Conservation (phyloP, 257 asterid genomes). For the Petunia secreta region DNA sequence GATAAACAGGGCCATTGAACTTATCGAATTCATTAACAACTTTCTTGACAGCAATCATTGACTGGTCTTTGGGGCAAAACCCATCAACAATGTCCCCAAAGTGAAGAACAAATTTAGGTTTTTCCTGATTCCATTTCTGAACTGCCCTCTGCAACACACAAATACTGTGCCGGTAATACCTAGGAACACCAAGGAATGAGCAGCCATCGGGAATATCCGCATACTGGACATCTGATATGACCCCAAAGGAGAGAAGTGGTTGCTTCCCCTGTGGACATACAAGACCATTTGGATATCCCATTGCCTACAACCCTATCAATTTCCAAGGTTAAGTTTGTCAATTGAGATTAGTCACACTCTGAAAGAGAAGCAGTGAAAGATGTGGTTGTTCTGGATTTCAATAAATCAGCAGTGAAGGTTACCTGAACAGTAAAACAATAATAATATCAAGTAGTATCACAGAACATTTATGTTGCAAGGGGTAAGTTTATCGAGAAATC, state of each 20-base stretch:
- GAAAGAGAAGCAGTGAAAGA: background rate
- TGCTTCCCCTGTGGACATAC: constrained; percentile 44
- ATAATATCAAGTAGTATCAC: background rate
- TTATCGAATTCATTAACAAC: constrained; percentile 50
- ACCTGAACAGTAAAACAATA: background rate
- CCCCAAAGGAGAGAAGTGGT: constrained; percentile 92
- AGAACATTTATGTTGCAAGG: background rate
- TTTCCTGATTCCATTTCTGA: constrained; percentile 54
- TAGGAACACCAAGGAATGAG: constrained; percentile 93
- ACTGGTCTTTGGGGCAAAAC: constrained; percentile 79
- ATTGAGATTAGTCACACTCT: background rate
- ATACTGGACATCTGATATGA: constrained; percentile 90
- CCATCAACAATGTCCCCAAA: constrained; percentile 93
- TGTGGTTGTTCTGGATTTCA: constrained; percentile 5
- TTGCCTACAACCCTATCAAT: constrained; percentile 33
- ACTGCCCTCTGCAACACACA: constrained; percentile 81
- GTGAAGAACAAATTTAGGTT: constrained; percentile 61
- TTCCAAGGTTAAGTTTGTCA: background rate
- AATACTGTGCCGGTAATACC: constrained; percentile 83
- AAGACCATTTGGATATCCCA: constrained; percentile 63
- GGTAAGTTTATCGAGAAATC: background rate
- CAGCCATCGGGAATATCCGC: constrained; percentile 93
- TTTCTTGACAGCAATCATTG: constrained; percentile 57
- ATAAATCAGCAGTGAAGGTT: background rate
- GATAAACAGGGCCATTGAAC: constrained; percentile 71